phyloP scores from a whole-genome alignment of 495 filamentous ascomycete genomes.

The Daldinia decipiens region DNA sequence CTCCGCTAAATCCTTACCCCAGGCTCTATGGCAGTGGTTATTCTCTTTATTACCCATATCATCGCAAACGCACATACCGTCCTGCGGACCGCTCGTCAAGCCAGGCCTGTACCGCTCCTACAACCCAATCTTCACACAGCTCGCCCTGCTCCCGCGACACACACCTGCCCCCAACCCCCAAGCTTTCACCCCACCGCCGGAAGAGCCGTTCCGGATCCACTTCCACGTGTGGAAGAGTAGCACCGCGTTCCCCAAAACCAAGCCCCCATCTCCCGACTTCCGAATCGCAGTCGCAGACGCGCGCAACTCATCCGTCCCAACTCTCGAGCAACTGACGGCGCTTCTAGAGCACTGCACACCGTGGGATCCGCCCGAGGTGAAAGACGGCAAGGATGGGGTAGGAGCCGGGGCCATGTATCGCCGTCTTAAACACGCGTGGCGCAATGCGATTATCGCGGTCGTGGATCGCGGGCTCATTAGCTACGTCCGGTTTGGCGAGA shows the following conservation, averaged over 20 bases:
- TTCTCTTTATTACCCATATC: conserved; percentile 48
- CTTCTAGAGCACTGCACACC: conserved; percentile 73
- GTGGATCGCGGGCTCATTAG: conserved; percentile 91
- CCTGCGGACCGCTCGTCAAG: conserved; percentile 74
- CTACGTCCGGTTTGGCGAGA: conserved; percentile 82
- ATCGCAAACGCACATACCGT: conserved; percentile 18
- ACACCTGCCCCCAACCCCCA: conserved; percentile 61
- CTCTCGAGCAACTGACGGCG: conserved; percentile 71
- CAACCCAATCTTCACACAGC: conserved; percentile 76
- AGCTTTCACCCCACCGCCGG: conserved; percentile 31
- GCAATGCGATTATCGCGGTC: conserved; percentile 85
- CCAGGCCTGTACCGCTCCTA: conserved; percentile 85
- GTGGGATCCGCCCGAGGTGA: conserved; percentile 67
- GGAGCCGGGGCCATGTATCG: conserved; percentile 64
- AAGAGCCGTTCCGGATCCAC: conserved; percentile 73
- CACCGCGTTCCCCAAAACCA: conserved; percentile 75
- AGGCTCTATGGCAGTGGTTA: conserved; percentile 55
- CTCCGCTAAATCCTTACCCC: conserved; percentile 14
- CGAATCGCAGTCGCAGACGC: conserved; percentile 82
- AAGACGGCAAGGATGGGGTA: conserved; percentile 44
- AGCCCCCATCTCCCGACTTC: conserved; percentile 82
- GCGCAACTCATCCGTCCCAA: conserved; percentile 74
- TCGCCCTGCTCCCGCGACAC: conserved; percentile 79
- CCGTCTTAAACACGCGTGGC: conserved; percentile 83
- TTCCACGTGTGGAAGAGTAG: conserved; percentile 81